Base-by-base conservation (phyloP, 495 filamentous ascomycete species). In the Penicillium parvum region DNA sequence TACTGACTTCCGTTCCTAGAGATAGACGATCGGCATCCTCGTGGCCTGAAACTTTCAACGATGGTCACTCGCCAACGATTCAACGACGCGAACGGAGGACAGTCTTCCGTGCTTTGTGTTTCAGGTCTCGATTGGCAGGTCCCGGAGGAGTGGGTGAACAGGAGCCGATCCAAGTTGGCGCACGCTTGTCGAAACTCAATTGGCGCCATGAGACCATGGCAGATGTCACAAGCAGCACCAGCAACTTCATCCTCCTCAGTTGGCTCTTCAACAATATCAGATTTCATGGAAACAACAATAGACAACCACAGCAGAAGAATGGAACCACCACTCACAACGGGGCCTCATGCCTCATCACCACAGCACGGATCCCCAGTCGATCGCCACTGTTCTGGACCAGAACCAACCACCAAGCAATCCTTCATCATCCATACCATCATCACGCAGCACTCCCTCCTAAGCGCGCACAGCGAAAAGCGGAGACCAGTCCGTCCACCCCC, bases 171-270 rank as follows among this genome's bases (percentile, higher is more conserved):
- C 30, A 32, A 50, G 42, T 55, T 61, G 65, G 63, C 59, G 65
- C 56, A 59, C 64, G 63, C 60, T 61, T 62, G 60, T 54, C 43
- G 37, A 66, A 69, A 66, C 64, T 64, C 55, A 69, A 69, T 64
- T 66, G 46, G 19, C 56, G 56, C 56, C n/a, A n/a, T n/a, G n/a
- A n/a, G n/a, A n/a, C 42, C 45, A 43, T 47, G 52, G 53, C 55
- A 58, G 52, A 55, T 50, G 55, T 44, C 51, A 53, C 15, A 17
- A 29, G 15, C 22, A 12, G 23, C 9, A 12, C 11, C 33, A 4
- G 19, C n/a, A n/a, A n/a, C n/a, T n/a, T n/a, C n/a, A n/a, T n/a
- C n/a, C n/a, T n/a, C n/a, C n/a, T n/a, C n/a, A n/a, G n/a, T n/a
- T n/a, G n/a, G n/a, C n/a, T n/a, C n/a, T n/a, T n/a, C n/a, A n/a